Percentiles rank a stretch among this genome's conserved stretches.
Evolutionary conservation across 148 eudicot genomes (phyloP).

Genomic region (Amaranthus cruentus): DNA sequence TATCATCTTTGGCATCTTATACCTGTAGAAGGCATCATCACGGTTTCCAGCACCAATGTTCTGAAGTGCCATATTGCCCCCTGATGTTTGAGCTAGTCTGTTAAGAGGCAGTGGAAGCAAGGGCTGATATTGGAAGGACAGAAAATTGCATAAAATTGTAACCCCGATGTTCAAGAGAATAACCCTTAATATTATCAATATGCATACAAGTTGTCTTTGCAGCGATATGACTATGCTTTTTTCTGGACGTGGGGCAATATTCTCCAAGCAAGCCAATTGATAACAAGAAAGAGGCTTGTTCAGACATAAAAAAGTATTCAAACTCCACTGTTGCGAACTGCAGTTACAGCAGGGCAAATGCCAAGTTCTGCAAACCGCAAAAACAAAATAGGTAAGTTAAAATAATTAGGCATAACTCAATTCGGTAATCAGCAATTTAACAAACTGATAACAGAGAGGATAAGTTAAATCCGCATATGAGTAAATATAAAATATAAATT

Average conservation of each 20-base stretch:
- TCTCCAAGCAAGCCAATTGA: constrained; percentile 70
- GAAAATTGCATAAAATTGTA: constrained; percentile 41
- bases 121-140: constrained; percentile 1
- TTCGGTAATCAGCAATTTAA: too few species aligned
- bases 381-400: neutral
- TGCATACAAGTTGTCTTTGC: constrained; percentile 53
- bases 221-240: constrained; percentile 35
- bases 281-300: constrained; percentile 52
- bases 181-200: constrained; percentile 37
- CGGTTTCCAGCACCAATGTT: constrained; percentile 77
- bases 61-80: constrained; percentile 60
- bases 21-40: constrained; percentile 91
- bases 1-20: constrained; percentile 84
- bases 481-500: neutral
- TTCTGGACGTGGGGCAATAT: constrained; percentile 53
- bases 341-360: constrained; percentile 34
- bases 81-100: constrained; percentile 6
- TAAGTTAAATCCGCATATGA: neutral
- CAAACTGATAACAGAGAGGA: neutral
- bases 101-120: constrained; percentile 23
- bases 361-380: constrained; percentile 32
- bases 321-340: constrained; percentile 57
- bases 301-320: constrained; percentile 76
- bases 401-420: too few species aligned
- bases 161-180: constrained; percentile 34